Conservation (phyloP, 2,329 filamentous ascomycete species). For the Bipolaris cookei region DNA sequence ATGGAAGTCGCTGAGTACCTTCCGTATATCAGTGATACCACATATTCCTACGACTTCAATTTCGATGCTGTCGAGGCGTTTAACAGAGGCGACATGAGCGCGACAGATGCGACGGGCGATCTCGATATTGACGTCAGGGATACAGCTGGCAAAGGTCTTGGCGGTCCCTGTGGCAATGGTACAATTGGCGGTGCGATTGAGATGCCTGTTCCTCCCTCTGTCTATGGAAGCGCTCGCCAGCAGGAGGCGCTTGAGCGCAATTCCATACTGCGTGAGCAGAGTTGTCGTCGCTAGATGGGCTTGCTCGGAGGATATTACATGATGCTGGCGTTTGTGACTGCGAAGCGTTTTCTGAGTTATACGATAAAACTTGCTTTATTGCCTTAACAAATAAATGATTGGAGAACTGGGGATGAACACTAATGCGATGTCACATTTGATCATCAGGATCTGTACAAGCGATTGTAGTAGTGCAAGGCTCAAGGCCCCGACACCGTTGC, state of each 20-base stretch:
- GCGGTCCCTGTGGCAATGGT: constrained; percentile 3
- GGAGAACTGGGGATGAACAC: too few relatives aligned
- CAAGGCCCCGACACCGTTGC: too few relatives aligned
- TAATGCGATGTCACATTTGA: too few relatives aligned
- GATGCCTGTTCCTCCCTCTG: constrained; percentile 1
- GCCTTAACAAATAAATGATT: too few relatives aligned
- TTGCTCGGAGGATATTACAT: too few relatives aligned
- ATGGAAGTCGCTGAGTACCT: neutral
- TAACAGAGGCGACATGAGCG: neutral
- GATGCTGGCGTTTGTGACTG: too few relatives aligned
- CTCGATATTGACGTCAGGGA: neutral
- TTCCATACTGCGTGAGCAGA: constrained; percentile 8
- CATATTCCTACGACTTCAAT: neutral
- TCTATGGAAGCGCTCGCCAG: constrained; percentile 22
- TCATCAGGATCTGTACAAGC: too few relatives aligned
- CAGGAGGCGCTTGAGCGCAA: constrained; percentile 28
- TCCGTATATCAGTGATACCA: neutral
- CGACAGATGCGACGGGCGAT: neutral
- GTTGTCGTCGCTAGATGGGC: constrained; percentile 14
- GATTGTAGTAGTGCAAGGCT: too few relatives aligned
- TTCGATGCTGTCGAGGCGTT: neutral
- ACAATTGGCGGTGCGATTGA: neutral
- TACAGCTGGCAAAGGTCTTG: neutral
- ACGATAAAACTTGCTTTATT: too few relatives aligned
- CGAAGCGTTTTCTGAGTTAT: too few relatives aligned